Percentiles rank a stretch among this genome's conserved stretches.
Conservation (phyloP, 2,329 filamentous ascomycete genomes). For the Ophiostoma angusticollis region DNA sequence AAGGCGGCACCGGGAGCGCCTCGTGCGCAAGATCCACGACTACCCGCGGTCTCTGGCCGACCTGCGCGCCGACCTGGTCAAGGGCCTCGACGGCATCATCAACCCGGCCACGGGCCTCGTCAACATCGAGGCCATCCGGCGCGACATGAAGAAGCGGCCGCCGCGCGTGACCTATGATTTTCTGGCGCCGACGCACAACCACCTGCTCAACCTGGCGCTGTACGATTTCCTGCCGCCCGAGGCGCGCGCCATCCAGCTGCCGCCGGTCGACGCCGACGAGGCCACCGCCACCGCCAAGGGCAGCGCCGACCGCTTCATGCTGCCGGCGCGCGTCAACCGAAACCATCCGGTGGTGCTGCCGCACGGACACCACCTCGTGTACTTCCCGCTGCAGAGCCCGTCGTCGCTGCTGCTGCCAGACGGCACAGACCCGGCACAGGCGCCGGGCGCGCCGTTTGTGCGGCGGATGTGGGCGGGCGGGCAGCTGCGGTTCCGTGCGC, state of each 20-base stretch:
- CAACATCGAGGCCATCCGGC: conserved; percentile 9
- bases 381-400: conserved; percentile 63
- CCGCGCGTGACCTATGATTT: conserved; percentile 29
- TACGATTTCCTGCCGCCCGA: conserved; percentile 19
- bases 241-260: conserved; percentile 19
- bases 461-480: conserved; percentile 87
- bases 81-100: neutral
- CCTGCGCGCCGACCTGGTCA: too few species aligned
- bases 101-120: neutral
- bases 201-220: conserved; percentile 53
- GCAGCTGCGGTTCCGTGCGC: conserved; percentile 29
- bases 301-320: neutral
- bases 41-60: too few species aligned
- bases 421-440: conserved; percentile 72
- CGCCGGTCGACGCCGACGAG: neutral
- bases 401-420: conserved; percentile 56
- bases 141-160: conserved; percentile 11
- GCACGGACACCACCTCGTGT: conserved; percentile 68
- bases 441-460: conserved; percentile 57
- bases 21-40: neutral
- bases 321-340: neutral
- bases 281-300: neutral
- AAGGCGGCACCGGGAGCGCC: too few species aligned
- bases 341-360: conserved; percentile 28
- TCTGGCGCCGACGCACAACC: conserved; percentile 45